Evolutionary conservation across 2,329 filamentous ascomycete genomes (phyloP), one percentile per base, ranked within the genome.

Genomic region (Byssoonygena ceratinophila): DNA sequence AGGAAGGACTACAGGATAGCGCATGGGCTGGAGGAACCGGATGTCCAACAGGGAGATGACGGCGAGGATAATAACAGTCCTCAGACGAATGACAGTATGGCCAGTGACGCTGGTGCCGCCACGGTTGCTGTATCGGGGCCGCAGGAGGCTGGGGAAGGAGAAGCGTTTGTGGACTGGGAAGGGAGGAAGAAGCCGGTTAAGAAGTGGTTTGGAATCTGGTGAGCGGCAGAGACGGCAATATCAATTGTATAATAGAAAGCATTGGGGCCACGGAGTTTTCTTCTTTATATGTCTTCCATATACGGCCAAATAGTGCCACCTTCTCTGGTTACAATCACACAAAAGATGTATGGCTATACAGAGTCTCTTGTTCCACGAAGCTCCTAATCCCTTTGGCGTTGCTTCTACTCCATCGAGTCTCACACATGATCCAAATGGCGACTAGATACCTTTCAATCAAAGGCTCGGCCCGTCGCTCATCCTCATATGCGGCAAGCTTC

Each of bases 131-230:
- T 12, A 18, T 32, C 23, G n/a, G 60, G 65, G 58, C 64, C 64
- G 4, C 62, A 62, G 57, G 61, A 60, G 63, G 6, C 63, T 64
- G 52, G 32, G 54, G 25, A 49, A 45, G 31, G 54, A 57, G 36
- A 55, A 40, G 48, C 37, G 48, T 66, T 62, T 61, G 61, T 64
- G 48, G 66, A 68, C 59, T 66, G 63, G 67, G 53, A 63, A 14
- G 49, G 64, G 57, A 71, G 71, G 64, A 80, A 74, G 70, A 69
- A 55, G 59, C 75, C 76, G 53, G 72, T 81, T 53, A 90, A 89
- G 79, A 90, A 87, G 74, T 90, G 85, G 80, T 73, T 92, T 61
- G 88, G 88, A 12, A 84, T 94, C 63, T 94, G 88, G 77, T 89
- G 47, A 50, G 36, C 6, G 27, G 22, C 12, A 14, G 2, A 2